These are phyloP conservation scores for Globisporangium cylindrosporum DNA, from an alignment of 352 stramenopile genomes.

Conservation along the genomic window DNA sequence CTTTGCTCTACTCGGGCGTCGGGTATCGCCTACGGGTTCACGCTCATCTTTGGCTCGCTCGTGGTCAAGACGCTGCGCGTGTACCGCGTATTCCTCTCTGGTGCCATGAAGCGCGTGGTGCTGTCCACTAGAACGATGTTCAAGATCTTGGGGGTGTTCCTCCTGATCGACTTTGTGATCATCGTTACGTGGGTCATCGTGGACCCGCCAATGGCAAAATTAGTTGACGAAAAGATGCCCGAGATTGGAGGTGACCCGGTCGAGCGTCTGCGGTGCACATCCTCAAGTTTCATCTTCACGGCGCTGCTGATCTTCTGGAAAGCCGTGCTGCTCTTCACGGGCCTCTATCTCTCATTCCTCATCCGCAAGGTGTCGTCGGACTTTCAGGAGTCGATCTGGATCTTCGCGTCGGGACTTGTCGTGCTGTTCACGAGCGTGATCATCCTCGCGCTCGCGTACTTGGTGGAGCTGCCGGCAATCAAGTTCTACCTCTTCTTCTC, in stretches of 20 bases:
- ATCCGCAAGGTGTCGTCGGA: slow-evolving; percentile 54
- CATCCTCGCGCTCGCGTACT: slow-evolving; percentile 13
- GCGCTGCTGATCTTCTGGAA: slow-evolving; percentile 62
- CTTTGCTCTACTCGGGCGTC: slow-evolving; percentile 35
- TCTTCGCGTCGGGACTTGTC: too few relatives aligned
- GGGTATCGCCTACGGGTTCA: slow-evolving; percentile 37
- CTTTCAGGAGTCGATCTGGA: background rate
- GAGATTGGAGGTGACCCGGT: too few relatives aligned
- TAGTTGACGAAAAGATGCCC: too few relatives aligned
- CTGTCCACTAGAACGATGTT: slow-evolving; percentile 41
- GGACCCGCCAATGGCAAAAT: too few relatives aligned
- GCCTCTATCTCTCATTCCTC: slow-evolving; percentile 50
- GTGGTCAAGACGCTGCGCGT: slow-evolving; percentile 56
- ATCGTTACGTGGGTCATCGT: slow-evolving; percentile 21
- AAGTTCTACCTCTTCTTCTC: slow-evolving; percentile 27
- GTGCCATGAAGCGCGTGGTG: slow-evolving; percentile 42
- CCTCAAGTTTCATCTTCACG: slow-evolving; percentile 32
- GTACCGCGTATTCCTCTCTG: slow-evolving; percentile 44
- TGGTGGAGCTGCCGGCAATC: slow-evolving; percentile 22
- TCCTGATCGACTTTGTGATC: slow-evolving; percentile 35
- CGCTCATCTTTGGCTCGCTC: slow-evolving; percentile 43
- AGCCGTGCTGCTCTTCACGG: slow-evolving; percentile 36
- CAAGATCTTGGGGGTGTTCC: slow-evolving; percentile 32
- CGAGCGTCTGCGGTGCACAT: background rate
- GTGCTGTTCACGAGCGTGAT: background rate